These are phyloP conservation scores for Omphalotus olearius DNA, from an alignment of 1,284 basidiomycete species.

Conservation along the genomic window DNA sequence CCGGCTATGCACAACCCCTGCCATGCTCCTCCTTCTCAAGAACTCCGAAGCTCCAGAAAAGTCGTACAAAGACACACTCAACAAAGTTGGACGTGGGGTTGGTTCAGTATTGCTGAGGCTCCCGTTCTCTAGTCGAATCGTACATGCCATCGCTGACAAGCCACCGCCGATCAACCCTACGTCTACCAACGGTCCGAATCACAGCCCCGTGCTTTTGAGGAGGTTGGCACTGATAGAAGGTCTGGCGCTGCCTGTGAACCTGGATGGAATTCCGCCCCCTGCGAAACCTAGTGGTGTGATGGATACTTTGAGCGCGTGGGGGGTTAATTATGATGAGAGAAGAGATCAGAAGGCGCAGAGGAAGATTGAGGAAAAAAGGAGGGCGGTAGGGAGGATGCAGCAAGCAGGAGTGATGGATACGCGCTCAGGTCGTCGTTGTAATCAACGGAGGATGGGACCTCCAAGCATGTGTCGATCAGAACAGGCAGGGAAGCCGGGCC, in stretches of 20 bases:
- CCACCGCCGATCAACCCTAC: conserved; percentile 11
- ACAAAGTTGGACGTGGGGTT: conserved; percentile 18
- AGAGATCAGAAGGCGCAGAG: conserved; percentile 12
- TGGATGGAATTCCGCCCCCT: conserved; percentile 17
- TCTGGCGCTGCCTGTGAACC: conserved; percentile 14
- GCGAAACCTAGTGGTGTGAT: conserved; percentile 18
- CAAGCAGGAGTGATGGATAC: neutral
- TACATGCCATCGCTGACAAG: conserved; percentile 11
- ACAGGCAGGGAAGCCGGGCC: neutral
- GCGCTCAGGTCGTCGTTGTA: neutral
- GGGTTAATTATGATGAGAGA: conserved; percentile 17
- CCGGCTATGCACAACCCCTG: conserved; percentile 23
- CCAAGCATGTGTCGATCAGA: neutral
- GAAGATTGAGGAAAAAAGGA: conserved; percentile 13
- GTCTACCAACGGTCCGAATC: neutral
- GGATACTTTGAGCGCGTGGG: conserved; percentile 18
- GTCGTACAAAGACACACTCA: conserved; percentile 2
- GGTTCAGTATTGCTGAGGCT: conserved; percentile 15
- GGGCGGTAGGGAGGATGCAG: conserved; percentile 11
- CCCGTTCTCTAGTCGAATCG: conserved; percentile 11
- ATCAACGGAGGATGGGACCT: no score
- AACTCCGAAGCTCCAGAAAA: neutral
- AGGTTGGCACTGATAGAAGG: conserved; percentile 17
- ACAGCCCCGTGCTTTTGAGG: neutral
- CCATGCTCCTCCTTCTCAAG: conserved; percentile 20